Evolutionary conservation across 305 asterid species (phyloP).

Genomic region (Withania somnifera): DNA sequence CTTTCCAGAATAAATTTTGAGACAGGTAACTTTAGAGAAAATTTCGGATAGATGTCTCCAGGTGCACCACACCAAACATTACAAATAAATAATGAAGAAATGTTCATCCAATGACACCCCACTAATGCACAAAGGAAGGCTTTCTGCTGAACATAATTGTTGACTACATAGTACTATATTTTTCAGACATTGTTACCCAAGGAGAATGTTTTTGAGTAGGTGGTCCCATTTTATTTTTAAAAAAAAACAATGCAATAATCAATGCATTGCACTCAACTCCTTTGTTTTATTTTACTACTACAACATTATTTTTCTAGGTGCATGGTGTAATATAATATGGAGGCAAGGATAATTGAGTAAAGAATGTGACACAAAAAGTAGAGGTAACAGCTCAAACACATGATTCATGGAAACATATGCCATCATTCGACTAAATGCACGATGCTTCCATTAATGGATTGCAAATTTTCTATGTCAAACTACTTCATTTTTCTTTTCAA

Average conservation of each 20-base stretch:
- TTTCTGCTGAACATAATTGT: not conserved
- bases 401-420: not conserved
- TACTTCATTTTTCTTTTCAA: not conserved
- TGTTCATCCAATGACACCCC: not conserved
- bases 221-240: not conserved
- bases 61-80: not conserved
- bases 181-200: not conserved
- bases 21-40: not conserved
- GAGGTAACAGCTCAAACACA: not conserved
- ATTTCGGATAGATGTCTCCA: not conserved
- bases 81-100: not conserved
- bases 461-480: not conserved
- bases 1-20: not conserved
- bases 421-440: not conserved
- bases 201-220: slow-evolving; percentile 19
- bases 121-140: not conserved
- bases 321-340: not conserved
- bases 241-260: not conserved
- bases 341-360: not conserved
- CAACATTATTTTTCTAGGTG: not conserved
- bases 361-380: not conserved
- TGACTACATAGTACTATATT: not conserved
- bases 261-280: not conserved
- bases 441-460: not conserved
- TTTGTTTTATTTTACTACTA: not conserved